Evolutionary conservation across 345 rosid genomes (phyloP).

Genomic region (Citrus maxima): DNA sequence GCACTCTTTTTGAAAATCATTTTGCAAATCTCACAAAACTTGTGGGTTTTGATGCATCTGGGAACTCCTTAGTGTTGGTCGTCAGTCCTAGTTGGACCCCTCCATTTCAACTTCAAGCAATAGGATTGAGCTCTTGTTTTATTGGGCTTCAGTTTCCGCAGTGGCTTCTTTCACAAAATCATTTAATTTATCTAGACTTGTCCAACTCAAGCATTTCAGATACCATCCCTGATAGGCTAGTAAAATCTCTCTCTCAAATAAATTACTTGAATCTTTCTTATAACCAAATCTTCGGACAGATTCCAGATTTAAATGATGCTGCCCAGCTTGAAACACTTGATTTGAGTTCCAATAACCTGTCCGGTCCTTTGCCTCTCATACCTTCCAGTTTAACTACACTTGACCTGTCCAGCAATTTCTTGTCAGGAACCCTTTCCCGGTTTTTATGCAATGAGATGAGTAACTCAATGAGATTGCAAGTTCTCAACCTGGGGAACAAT

Average conservation of each 20-base stretch:
- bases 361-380: constrained; percentile 15
- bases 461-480: background rate
- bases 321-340: constrained; percentile 9
- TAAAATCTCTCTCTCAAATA: constrained; percentile 7
- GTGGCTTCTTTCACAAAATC: constrained; percentile 25
- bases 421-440: background rate
- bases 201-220: constrained; percentile 20
- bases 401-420: constrained; percentile 12
- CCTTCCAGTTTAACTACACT: background rate
- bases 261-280: constrained; percentile 19
- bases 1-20: constrained; percentile 13
- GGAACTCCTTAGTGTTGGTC: constrained; percentile 13
- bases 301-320: constrained; percentile 17
- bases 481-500: constrained; percentile 37
- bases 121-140: constrained; percentile 20
- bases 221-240: constrained; percentile 23
- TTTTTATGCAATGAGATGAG: constrained; percentile 20
- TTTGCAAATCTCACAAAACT: constrained; percentile 28
- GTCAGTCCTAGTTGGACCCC: constrained; percentile 27
- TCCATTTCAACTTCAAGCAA: constrained; percentile 17
- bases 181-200: constrained; percentile 14
- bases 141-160: constrained; percentile 25
- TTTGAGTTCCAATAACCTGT: constrained; percentile 16
- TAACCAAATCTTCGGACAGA: constrained; percentile 24
- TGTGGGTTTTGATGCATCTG: constrained; percentile 1